Evolutionary conservation across 371 early-diverging fungal species (phyloP).

Genomic region (Gilbertella persicaria): DNA sequence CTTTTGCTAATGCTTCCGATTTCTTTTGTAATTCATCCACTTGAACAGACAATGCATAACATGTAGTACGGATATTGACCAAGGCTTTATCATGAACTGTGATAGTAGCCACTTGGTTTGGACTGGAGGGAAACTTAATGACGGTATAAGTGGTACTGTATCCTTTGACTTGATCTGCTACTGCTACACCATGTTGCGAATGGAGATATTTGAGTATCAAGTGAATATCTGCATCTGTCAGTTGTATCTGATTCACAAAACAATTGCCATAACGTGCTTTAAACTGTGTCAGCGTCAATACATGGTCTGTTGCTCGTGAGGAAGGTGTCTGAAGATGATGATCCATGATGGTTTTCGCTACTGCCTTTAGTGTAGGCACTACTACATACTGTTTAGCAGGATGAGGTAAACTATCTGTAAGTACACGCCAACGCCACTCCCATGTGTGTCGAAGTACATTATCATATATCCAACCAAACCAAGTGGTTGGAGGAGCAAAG

Average conservation of each 20-base stretch:
- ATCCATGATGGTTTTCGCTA: slow-evolving; percentile 19
- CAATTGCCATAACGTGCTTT: slow-evolving; percentile 22
- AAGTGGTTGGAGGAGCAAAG: slow-evolving; percentile 14
- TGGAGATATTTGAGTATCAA: slow-evolving; percentile 36
- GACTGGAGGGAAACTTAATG: slow-evolving; percentile 38
- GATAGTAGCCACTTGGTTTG: slow-evolving; percentile 23
- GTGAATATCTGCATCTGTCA: slow-evolving; percentile 42
- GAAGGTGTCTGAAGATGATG: slow-evolving; percentile 9
- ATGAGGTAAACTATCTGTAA: background rate
- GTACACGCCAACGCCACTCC: slow-evolving; percentile 6
- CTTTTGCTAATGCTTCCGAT: slow-evolving; percentile 31
- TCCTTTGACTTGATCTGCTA: slow-evolving; percentile 37
- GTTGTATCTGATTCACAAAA: slow-evolving; percentile 17
- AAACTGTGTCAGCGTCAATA: slow-evolving; percentile 43
- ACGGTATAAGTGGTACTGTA: slow-evolving; percentile 31
- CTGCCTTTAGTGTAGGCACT: slow-evolving; percentile 31
- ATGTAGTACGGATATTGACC: slow-evolving; percentile 48
- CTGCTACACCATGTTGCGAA: slow-evolving; percentile 27
- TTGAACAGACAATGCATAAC: slow-evolving; percentile 46
- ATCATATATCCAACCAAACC: slow-evolving; percentile 15
- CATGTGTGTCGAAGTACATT: slow-evolving; percentile 15
- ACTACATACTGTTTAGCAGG: slow-evolving; percentile 23
- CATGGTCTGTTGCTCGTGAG: slow-evolving; percentile 11
- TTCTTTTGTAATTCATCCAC: slow-evolving; percentile 49
- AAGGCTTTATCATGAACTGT: slow-evolving; percentile 52